Evolutionary conservation across 805 yeast species (phyloP).

Genomic region (Kodamaea laetipori): DNA sequence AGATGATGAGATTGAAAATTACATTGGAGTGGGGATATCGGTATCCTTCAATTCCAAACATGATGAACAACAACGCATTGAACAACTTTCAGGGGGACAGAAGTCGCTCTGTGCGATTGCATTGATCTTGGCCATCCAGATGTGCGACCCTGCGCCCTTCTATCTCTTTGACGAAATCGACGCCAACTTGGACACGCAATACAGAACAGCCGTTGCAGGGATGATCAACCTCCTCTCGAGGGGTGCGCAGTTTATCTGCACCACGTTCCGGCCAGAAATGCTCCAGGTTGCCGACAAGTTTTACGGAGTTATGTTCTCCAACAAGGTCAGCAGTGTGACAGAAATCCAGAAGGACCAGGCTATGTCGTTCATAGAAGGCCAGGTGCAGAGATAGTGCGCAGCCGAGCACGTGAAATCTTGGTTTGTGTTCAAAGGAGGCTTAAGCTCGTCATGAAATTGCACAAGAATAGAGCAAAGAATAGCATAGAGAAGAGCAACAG

Average conservation of each 20-base stretch:
- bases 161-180: constrained; percentile 95
- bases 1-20: constrained; percentile 50
- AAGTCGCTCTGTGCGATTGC: constrained; percentile 96
- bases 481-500: too few relatives aligned
- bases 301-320: constrained; percentile 82
- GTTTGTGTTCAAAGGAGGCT: background rate
- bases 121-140: constrained; percentile 88
- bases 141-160: constrained; percentile 96
- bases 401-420: background rate
- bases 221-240: constrained; percentile 65
- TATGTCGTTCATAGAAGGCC: constrained; percentile 78
- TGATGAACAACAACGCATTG: constrained; percentile 84
- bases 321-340: constrained; percentile 76
- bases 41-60: constrained; percentile 87
- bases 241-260: constrained; percentile 89
- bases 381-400: constrained; percentile 28
- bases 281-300: constrained; percentile 81
- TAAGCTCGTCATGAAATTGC: background rate
- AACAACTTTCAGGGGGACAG: constrained; percentile 95
- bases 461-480: too few relatives aligned
- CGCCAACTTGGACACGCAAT: constrained; percentile 92
- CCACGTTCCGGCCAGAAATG: constrained; percentile 95
- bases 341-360: constrained; percentile 76
- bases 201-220: constrained; percentile 82
- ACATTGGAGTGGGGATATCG: constrained; percentile 78